These are phyloP conservation scores for Diaporthe australafricana DNA, from an alignment of 2,329 filamentous ascomycete species.

Conservation along the genomic window DNA sequence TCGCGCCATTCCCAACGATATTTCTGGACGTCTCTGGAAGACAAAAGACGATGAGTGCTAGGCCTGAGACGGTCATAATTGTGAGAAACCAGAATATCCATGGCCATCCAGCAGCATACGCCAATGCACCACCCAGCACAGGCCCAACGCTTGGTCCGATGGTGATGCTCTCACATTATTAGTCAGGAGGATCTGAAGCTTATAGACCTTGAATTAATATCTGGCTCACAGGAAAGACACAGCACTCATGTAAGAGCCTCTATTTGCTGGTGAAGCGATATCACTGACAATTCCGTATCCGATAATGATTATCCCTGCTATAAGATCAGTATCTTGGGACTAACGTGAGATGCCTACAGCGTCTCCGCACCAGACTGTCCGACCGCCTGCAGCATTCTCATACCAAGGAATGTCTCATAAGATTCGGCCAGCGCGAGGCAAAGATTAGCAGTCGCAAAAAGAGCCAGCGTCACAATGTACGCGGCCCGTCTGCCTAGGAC, in stretches of 20 bases:
- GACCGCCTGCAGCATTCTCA: background rate
- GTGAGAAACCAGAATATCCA: conserved; percentile 54
- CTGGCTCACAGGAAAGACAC: background rate
- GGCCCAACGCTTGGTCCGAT: conserved; percentile 43
- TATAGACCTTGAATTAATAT: accelerated
- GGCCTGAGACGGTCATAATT: conserved; percentile 44
- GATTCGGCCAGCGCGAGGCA: background rate
- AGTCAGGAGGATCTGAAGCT: background rate
- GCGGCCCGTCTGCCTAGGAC: background rate
- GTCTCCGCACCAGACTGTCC: background rate
- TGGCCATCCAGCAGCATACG: conserved; percentile 49
- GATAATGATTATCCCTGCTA: background rate
- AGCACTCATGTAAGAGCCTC: conserved; percentile 14
- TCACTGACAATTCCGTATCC: conserved; percentile 13
- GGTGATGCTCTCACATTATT: background rate
- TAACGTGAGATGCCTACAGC: background rate
- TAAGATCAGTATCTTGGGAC: background rate
- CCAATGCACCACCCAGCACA: conserved; percentile 48
- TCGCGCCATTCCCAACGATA: conserved; percentile 46
- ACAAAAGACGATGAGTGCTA: conserved; percentile 39
- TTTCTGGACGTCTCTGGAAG: conserved; percentile 48
- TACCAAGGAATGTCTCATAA: background rate
- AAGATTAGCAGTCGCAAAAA: background rate
- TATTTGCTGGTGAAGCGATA: background rate
- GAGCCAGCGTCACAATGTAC: background rate